Base-by-base conservation (phyloP, 345 rosid species). In the Hibiscus tridactylites region DNA sequence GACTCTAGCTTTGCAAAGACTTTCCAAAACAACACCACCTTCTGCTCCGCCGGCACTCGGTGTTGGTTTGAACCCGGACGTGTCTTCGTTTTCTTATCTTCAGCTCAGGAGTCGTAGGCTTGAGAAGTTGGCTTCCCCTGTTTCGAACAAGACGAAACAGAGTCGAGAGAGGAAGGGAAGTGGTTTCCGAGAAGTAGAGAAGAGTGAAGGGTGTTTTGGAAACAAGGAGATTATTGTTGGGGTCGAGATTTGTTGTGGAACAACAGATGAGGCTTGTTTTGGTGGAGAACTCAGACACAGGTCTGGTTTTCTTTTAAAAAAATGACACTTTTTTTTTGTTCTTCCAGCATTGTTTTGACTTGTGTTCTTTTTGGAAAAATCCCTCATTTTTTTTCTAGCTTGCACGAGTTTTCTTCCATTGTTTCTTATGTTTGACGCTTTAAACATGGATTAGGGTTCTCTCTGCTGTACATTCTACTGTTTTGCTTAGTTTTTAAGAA, bases 1-100 rank as follows among this genome's bases (percentile, higher is more conserved):
- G 73, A 66, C 84, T 79, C 78, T 81, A 73, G 84, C 84, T 9
- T 73, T 81, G 52, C 71, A 79, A 72, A 70, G 80, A 44, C 80
- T 81, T 5, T 72, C 71, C 13, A 71, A 26, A 26, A 59, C 54
- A 28, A 49, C 56, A 50, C 1, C 8, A 50, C 13, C 12, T 44
- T 44, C 47, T 44, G 47, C 13, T 44, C 3, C 13, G 47, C 47
- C 47, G 47, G 47, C 2, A 26, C 53, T 29, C 16, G 17, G 10
- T 10, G 62, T 54, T 24, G 26, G 26, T 15, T 52, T 58, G 5
- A 50, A 2, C 44, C 44, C 42, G 4, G 73, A 71, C 5, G 39
- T 16, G 12, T 71, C 74, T 39, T 24, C 74, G 26, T 28, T 58
- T 13, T 59, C 54, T 58, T 71, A 71, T 58, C 74, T 71, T 26